A percentile compares a stretch with the other conserved stretches of the same genome.
Conservation (phyloP, 768 basidiomycete genomes). For the Mycena epipterygia region DNA sequence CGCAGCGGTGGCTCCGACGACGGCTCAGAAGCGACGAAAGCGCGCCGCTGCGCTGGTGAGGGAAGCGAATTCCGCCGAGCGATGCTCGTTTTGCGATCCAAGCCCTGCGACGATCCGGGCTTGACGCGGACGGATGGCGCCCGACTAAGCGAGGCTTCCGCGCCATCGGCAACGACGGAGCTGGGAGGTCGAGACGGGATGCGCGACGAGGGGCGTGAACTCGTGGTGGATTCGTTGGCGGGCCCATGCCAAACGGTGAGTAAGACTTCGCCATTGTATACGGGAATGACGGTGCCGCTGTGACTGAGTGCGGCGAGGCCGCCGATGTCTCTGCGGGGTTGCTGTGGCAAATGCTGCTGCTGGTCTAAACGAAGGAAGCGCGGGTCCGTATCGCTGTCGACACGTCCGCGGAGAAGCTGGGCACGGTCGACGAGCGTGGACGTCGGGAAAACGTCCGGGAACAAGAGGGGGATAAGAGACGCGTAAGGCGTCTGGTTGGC, state of each 20-base stretch:
- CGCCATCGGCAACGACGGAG: slow-evolving; percentile 61
- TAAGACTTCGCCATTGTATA: slow-evolving; percentile 81
- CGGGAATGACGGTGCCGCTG: slow-evolving; percentile 78
- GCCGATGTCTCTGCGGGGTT: slow-evolving; percentile 48
- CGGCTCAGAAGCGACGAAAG: slow-evolving; percentile 70
- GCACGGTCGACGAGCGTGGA: slow-evolving; percentile 77
- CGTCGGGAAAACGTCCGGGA: slow-evolving; percentile 80
- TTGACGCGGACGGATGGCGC: slow-evolving; percentile 86
- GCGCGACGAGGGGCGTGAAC: slow-evolving; percentile 71
- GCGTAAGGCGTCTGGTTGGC: slow-evolving; percentile 55
- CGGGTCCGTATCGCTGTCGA: slow-evolving; percentile 78
- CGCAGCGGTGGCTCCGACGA: slow-evolving; percentile 80
- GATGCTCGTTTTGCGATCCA: slow-evolving; percentile 84
- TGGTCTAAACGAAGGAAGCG: slow-evolving; percentile 74
- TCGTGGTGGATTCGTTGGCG: slow-evolving; percentile 58
- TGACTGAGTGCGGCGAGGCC: slow-evolving; percentile 59
- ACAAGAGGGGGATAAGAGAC: slow-evolving; percentile 75
- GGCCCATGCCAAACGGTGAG: slow-evolving; percentile 72
- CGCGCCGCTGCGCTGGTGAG: slow-evolving; percentile 75
- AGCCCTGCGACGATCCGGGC: slow-evolving; percentile 72
- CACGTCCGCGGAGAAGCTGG: slow-evolving; percentile 73
- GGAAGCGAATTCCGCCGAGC: slow-evolving; percentile 85
- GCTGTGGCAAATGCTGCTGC: slow-evolving; percentile 49
- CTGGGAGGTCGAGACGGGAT: slow-evolving; percentile 81
- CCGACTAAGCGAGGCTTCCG: slow-evolving; percentile 64